Conservation (phyloP, 805 yeast genomes). For the Lipomyces mesembrius region DNA sequence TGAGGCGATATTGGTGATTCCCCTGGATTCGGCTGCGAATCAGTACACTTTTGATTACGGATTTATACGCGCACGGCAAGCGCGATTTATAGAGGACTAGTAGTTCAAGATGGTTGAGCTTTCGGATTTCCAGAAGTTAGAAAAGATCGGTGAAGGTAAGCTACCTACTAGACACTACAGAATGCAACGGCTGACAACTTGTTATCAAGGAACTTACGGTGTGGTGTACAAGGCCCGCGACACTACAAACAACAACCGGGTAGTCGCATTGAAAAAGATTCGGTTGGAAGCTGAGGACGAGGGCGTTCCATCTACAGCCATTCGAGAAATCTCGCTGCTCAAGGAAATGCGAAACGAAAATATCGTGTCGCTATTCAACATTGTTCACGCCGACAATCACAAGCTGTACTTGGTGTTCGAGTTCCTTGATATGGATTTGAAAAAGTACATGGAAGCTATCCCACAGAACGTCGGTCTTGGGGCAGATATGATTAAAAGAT, state of each 20-base stretch:
- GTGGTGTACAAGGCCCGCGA: conserved; percentile 97
- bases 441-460: conserved; percentile 94
- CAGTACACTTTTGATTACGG: neutral
- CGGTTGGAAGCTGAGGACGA: conserved; percentile 95
- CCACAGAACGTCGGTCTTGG: conserved; percentile 92
- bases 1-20: neutral
- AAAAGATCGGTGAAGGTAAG: conserved; percentile 94
- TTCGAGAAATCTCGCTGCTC: conserved; percentile 90
- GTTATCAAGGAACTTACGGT: conserved; percentile 77
- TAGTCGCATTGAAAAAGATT: conserved; percentile 94
- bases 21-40: neutral
- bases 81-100: neutral
- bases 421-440: conserved; percentile 89
- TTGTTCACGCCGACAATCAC: conserved; percentile 92
- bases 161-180: conserved; percentile 11
- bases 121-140: conserved; percentile 89
- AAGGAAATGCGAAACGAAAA: conserved; percentile 94
- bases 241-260: conserved; percentile 83
- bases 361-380: conserved; percentile 88
- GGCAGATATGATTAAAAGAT: conserved; percentile 85
- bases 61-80: conserved; percentile 1
- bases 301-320: conserved; percentile 98
- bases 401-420: conserved; percentile 93
- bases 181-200: neutral
- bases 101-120: conserved; percentile 70